A percentile compares a stretch with the other conserved stretches of the same genome.
phyloP scores from a whole-genome alignment of 768 basidiomycete species.

The Terana coerulea region DNA sequence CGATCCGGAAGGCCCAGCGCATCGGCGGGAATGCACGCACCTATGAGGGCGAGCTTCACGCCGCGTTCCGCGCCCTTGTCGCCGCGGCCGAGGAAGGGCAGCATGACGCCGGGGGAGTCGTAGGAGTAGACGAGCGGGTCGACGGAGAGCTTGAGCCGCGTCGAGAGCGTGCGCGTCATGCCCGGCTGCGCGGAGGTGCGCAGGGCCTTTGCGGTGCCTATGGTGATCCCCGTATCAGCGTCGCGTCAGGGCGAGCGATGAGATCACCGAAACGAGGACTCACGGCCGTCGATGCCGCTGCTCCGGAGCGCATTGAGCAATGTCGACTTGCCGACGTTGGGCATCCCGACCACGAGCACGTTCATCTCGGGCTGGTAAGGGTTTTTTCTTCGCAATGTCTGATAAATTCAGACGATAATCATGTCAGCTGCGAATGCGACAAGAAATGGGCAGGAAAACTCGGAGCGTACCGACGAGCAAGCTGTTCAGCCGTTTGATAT shows the following conservation, averaged over 20 bases:
- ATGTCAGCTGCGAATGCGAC: not conserved
- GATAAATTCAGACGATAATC: conserved; percentile 5
- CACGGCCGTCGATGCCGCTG: conserved; percentile 85
- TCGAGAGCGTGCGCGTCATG: conserved; percentile 84
- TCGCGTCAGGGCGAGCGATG: not conserved
- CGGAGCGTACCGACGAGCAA: conserved; percentile 68
- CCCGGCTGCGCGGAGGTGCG: conserved; percentile 88
- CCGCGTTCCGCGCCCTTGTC: conserved; percentile 85
- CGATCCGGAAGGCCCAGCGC: not conserved
- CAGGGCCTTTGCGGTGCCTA: conserved; percentile 84
- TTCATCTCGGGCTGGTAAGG: conserved; percentile 75
- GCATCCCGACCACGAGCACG: conserved; percentile 96
- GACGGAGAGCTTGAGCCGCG: conserved; percentile 78
- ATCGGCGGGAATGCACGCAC: conserved; percentile 42
- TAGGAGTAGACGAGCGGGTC: conserved; percentile 87
- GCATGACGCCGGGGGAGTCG: conserved; percentile 96
- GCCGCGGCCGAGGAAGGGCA: conserved; percentile 89
- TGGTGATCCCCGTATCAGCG: not conserved
- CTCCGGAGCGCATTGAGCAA: conserved; percentile 86
- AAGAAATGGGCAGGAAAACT: not conserved
- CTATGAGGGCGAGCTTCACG: conserved; percentile 89
- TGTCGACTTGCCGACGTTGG: conserved; percentile 97
- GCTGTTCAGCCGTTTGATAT: conserved; percentile 61
- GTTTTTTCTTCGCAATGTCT: conserved; percentile 70
- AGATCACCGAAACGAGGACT: conserved; percentile 27